phyloP scores from a whole-genome alignment of 192 early-diverging fungal genomes.

The Dimargaris cristalligena region DNA sequence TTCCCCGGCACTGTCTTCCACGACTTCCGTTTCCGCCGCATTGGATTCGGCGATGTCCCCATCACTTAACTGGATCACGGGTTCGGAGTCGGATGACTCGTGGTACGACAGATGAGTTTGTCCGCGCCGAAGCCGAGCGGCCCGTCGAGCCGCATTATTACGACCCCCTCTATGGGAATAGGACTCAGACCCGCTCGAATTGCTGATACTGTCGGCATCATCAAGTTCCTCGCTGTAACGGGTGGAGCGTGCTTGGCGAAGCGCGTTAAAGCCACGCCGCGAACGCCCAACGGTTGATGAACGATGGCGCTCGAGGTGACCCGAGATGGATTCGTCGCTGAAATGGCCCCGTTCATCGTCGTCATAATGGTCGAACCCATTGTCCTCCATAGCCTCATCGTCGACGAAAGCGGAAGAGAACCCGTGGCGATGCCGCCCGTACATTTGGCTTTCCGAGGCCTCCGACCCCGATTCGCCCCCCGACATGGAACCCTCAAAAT shows the following conservation, averaged over 20 bases:
- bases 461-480: slow-evolving; percentile 23
- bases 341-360: background rate
- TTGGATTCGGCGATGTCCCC: too few species aligned
- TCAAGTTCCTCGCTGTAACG: background rate
- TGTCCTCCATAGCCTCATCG: slow-evolving; percentile 19
- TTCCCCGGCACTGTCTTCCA: too few species aligned
- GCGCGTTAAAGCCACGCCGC: too few species aligned
- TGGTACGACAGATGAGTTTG: background rate
- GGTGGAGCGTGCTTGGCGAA: background rate
- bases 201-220: background rate
- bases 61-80: too few species aligned
- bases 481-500: slow-evolving; percentile 27
- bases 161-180: background rate
- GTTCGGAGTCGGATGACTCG: slow-evolving; percentile 16
- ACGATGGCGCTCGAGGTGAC: background rate
- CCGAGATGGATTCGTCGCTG: background rate
- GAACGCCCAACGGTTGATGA: background rate
- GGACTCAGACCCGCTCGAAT: background rate
- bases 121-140: background rate
- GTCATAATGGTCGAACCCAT: background rate
- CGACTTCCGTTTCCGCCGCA: too few species aligned
- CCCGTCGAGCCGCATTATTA: background rate
- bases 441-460: slow-evolving; percentile 11
- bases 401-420: slow-evolving; percentile 22
- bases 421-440: slow-evolving; percentile 6